Evolutionary conservation across 345 rosid species (phyloP), one percentile per base, ranked within the genome.

Genomic region (Eucalyptus microcorys): DNA sequence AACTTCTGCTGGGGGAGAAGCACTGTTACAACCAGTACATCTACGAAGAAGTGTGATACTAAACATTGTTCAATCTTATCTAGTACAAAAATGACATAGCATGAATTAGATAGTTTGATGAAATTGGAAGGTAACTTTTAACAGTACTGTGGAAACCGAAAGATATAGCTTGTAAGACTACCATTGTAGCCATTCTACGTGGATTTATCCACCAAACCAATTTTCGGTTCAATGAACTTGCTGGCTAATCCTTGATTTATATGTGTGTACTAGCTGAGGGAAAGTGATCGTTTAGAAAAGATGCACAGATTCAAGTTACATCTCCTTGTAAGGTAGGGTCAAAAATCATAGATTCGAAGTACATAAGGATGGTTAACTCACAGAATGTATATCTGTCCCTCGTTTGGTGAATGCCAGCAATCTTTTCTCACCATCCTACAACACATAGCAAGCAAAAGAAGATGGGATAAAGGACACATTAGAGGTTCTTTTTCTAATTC

Each of bases 391-490:
- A 45, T 87, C 42, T 11, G 95, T 93, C 89, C 99, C 99, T 91
- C 96, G 93, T 92, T 97, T 96, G 14, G 99, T 97, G 89, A 96
- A 95, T 91, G 99, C 99, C 59, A 96, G 91, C 96, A 97, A 88
- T 55, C 98, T 94, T 91, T 96, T 97, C 88, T 94, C 92, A 50
- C 99, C 99, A 91, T 95, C 99, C 99, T 96, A 90, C 87, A 90
- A 26, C 83, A 87, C 86, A 87, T 17, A 89, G 86, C 61, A 88
- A 87, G 57, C 81, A 80, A 32, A 53, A n/a, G 81, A 55, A 87
- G 87, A 86, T 32, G 66, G 80, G 13, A 47, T n/a, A 87, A 85
- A 81, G 55, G 17, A 30, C 47, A 43, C 11, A 49, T 57, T n/a
- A 52, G 49, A 27, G 52, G 71, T 53, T 57, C 42, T 59, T 48